Conservation (phyloP, 108 stramenopile species). For the Discostella pseudostelligera region DNA sequence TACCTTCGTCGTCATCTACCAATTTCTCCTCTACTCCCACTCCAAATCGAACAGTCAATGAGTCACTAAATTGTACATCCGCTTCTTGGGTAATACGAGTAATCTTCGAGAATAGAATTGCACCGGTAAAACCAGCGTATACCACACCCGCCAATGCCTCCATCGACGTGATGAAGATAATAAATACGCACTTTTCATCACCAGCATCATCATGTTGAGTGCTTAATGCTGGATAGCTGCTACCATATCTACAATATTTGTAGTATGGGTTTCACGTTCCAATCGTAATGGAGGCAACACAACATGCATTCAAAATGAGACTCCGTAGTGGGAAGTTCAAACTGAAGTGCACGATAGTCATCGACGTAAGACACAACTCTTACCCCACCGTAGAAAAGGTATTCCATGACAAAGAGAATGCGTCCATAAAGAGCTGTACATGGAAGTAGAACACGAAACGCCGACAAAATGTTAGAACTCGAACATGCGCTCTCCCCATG, state of each 20-base stretch:
- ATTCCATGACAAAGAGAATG: conserved; percentile 52
- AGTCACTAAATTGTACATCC: conserved; percentile 57
- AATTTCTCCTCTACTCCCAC: conserved; percentile 36
- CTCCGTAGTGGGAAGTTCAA: no score
- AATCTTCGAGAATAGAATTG: conserved; percentile 76
- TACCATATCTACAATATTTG: conserved; percentile 17
- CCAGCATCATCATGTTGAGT: conserved; percentile 36
- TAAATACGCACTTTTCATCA: conserved; percentile 43
- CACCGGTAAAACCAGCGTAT: conserved; percentile 64
- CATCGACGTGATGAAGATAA: conserved; percentile 50
- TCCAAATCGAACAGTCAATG: conserved; percentile 62
- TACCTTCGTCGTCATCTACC: conserved; percentile 9
- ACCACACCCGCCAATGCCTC: conserved; percentile 74
- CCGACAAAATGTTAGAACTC: background rate
- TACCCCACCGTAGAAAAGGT: conserved; percentile 55
- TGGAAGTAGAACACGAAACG: background rate
- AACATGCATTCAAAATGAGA: no score
- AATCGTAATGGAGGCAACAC: background rate
- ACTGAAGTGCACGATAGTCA: no score
- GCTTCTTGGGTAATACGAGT: conserved; percentile 61
- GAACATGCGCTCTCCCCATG: background rate
- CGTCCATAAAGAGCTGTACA: conserved; percentile 33
- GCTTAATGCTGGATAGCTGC: conserved; percentile 27
- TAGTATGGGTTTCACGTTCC: background rate
- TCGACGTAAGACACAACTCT: conserved; percentile 5